Base-by-base conservation (phyloP, 2,329 filamentous ascomycete genomes). In the Metarhizium anisopliae region DNA sequence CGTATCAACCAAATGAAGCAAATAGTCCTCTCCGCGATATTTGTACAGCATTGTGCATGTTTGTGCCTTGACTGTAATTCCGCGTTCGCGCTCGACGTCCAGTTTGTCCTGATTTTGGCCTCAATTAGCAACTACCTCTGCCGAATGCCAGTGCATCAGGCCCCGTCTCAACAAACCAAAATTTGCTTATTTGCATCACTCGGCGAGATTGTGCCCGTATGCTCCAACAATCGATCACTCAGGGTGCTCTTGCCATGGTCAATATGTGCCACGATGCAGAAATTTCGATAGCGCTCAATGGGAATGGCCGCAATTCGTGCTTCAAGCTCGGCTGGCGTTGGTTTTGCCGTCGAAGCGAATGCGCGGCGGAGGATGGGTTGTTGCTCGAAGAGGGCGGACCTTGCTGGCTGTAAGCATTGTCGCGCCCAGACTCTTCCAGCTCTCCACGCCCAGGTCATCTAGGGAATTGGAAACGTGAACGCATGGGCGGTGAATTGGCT, bases 221-320 rank as follows among this genome's bases (percentile, higher is more conserved):
- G 78, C 77, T 99, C 94, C 59, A 99, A 81, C 54, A 99, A 76
- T 2, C 94, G 87, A 67, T 99, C 94, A 62, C 87, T 93, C 54
- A 99, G 84, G 4, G 94, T 99, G 68, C 89, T 95, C 74, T 99
- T 99, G 66, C 94, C 94, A 84, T 99, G 94, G 70, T 99, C 94
- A 68, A 99, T 95, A 70, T 99, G 94, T 10, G 94, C 94, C 53
- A 99, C 93, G 66, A 99, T 97, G 73, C 94, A 99, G 71, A 99
- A 99, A 72, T 99, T 99, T 60, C 94, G 87, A 63, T 84, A 93
- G 20, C 89, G 82, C 56, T 87, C 83, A 64, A 92, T 86, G 2
- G 89, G 89, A 55, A 93, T 92, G 6, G 82, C 83, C 16, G 84
- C 77, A 58, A 93, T 91, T 61, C 84, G 80, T 13, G 64, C 63